phyloP scores from a whole-genome alignment of 495 filamentous ascomycete genomes.

The Annulohypoxylon stygium region DNA sequence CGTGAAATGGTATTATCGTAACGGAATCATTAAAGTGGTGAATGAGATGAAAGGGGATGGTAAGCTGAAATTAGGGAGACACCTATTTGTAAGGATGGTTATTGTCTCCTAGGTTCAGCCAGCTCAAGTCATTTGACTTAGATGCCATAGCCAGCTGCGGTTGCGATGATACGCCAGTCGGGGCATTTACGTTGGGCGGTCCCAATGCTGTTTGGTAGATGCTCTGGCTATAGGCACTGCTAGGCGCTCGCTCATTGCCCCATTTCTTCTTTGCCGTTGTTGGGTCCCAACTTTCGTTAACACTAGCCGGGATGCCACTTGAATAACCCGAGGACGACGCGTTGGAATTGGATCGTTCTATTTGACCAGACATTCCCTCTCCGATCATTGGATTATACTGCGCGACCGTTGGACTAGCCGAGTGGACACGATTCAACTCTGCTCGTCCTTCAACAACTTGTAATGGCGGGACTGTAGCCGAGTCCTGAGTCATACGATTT shows the following conservation, averaged over 20 bases:
- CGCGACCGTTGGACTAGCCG: conserved; percentile 76
- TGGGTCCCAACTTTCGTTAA: conserved; percentile 66
- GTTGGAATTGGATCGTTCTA: conserved; percentile 69
- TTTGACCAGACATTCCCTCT: conserved; percentile 72
- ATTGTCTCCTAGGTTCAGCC: conserved; percentile 72
- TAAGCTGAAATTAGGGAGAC: conserved; percentile 1
- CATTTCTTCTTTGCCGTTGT: conserved; percentile 57
- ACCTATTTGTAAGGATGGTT: conserved; percentile 26
- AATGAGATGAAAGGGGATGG: conserved; percentile 26
- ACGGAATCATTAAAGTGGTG: conserved; percentile 35
- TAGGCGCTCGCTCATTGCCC: conserved; percentile 65
- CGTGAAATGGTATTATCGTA: conserved; percentile 44
- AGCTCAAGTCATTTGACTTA: conserved; percentile 75
- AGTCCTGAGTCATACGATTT: conserved; percentile 65
- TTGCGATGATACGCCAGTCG: conserved; percentile 58
- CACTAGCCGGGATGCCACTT: conserved; percentile 67
- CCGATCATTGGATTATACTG: conserved; percentile 61
- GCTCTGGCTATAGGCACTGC: conserved; percentile 70
- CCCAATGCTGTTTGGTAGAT: conserved; percentile 56
- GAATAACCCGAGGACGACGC: conserved; percentile 67
- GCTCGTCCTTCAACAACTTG: conserved; percentile 61
- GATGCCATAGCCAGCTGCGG: conserved; percentile 54
- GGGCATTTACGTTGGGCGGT: conserved; percentile 55
- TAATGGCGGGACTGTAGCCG: conserved; percentile 67
- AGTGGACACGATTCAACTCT: conserved; percentile 70